phyloP scores from a whole-genome alignment of 169 alveolate species.

The Blepharisma undulans region DNA sequence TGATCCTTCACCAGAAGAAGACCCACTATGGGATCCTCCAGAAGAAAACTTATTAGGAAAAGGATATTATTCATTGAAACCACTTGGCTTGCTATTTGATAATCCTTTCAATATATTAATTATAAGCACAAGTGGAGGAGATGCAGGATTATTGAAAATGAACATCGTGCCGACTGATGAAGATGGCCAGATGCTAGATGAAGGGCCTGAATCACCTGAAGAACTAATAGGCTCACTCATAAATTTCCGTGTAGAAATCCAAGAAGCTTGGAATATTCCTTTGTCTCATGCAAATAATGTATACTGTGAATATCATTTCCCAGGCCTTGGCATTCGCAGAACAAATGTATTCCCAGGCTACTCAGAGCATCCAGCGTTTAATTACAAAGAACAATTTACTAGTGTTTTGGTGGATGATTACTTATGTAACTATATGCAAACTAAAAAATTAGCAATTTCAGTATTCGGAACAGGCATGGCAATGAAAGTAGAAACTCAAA shows the following conservation, averaged over 20 bases:
- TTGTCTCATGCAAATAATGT: conserved; percentile 42
- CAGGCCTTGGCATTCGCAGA: conserved; percentile 34
- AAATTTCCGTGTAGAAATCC: conserved; percentile 60
- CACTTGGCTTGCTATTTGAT: conserved; percentile 76
- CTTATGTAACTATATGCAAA: conserved; percentile 2
- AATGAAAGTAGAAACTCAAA: conserved; percentile 29
- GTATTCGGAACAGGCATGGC: conserved; percentile 19
- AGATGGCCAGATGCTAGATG: conserved; percentile 41
- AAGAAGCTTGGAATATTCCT: conserved; percentile 42
- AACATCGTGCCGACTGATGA: conserved; percentile 70
- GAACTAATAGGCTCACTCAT: conserved; percentile 63
- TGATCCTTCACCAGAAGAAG: conserved; percentile 60
- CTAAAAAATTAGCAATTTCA: conserved; percentile 9
- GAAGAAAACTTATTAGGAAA: conserved; percentile 45
- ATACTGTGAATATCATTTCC: conserved; percentile 60
- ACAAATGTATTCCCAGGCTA: conserved; percentile 10
- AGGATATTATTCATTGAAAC: conserved; percentile 55
- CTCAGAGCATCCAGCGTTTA: conserved; percentile 28
- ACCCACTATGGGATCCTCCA: conserved; percentile 80
- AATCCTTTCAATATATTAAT: conserved; percentile 59
- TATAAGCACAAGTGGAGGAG: conserved; percentile 52
- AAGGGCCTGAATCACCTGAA: conserved; percentile 64
- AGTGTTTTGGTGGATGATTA: not conserved
- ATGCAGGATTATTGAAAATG: conserved; percentile 59
- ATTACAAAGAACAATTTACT: not conserved